These are phyloP conservation scores for Acorus calamus DNA, from an alignment of 106 monocot species.

Conservation along the genomic window DNA sequence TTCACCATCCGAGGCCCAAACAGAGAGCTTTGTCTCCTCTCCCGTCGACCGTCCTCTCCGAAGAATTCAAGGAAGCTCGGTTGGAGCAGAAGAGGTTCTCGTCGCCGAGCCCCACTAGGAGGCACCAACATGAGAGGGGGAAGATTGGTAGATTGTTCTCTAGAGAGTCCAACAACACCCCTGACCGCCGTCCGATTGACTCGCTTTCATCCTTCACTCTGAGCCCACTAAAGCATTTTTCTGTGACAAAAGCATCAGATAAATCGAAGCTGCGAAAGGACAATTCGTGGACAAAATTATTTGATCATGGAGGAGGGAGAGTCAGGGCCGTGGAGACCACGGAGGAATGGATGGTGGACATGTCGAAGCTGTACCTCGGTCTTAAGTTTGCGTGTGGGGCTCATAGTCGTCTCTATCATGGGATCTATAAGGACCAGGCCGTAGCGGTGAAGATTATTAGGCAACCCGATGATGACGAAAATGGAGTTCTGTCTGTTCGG, in stretches of 20 bases:
- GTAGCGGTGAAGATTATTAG: constrained; percentile 83
- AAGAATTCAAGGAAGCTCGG: constrained; percentile 44
- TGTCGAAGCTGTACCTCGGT: constrained; percentile 57
- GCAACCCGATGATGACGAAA: constrained; percentile 59
- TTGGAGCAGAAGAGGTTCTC: constrained; percentile 38
- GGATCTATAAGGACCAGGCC: constrained; percentile 51
- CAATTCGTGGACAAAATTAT: constrained; percentile 35
- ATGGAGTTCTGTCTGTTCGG: constrained; percentile 27
- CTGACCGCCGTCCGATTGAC: neutral
- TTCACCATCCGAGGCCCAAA: constrained; percentile 10
- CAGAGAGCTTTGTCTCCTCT: constrained; percentile 39
- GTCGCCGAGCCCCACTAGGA: constrained; percentile 15
- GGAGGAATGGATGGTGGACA: constrained; percentile 60
- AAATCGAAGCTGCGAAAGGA: constrained; percentile 23
- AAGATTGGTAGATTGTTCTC: constrained; percentile 24
- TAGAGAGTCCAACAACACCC: neutral
- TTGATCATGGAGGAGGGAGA: constrained; percentile 42
- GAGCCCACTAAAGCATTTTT: constrained; percentile 9
- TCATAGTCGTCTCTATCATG: constrained; percentile 77
- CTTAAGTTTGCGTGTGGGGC: constrained; percentile 76
- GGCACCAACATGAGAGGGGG: constrained; percentile 24
- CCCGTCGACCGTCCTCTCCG: constrained; percentile 25
- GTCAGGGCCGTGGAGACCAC: constrained; percentile 44
- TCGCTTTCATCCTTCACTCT: neutral
- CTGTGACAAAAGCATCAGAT: constrained; percentile 1